These are phyloP conservation scores for Phytophthora colocasiae DNA, from an alignment of 352 stramenopile genomes.

Conservation along the genomic window DNA sequence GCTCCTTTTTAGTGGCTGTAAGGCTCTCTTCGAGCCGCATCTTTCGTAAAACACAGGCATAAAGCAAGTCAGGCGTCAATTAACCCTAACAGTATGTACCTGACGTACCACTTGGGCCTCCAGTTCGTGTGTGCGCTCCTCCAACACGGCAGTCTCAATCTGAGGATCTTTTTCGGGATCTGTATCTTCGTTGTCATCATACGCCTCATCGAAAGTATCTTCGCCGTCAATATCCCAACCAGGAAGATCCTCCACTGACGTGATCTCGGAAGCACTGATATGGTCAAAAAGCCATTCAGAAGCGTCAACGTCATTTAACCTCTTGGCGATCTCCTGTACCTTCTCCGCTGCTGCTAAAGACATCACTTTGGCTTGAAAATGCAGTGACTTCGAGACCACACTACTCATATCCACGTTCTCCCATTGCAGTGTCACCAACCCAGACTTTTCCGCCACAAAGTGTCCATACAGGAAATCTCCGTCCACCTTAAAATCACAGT, in stretches of 20 bases:
- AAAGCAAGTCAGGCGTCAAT: conserved; percentile 1
- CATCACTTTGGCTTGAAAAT: conserved; percentile 39
- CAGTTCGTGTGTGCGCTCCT: conserved; percentile 37
- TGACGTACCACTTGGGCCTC: conserved; percentile 53
- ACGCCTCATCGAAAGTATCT: conserved; percentile 11
- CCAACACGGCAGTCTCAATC: conserved; percentile 23
- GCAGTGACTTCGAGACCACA: conserved; percentile 53
- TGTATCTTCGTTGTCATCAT: conserved; percentile 10
- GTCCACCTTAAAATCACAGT: conserved; percentile 26
- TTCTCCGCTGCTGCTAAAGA: conserved; percentile 10
- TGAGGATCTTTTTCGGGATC: conserved; percentile 12
- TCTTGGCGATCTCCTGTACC: conserved; percentile 20
- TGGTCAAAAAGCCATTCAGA: conserved; percentile 30
- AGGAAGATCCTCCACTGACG: conserved; percentile 21
- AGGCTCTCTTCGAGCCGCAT: conserved; percentile 46
- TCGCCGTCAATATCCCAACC: conserved; percentile 30
- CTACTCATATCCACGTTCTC: conserved; percentile 50
- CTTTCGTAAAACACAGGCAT: conserved; percentile 12
- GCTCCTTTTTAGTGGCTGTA: conserved; percentile 37
- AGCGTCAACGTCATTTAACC: conserved; percentile 15
- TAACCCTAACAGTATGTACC: conserved; percentile 1
- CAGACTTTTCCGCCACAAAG: conserved; percentile 28
- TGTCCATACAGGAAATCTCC: conserved; percentile 40
- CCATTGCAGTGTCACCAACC: conserved; percentile 48
- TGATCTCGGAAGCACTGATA: conserved; percentile 28